Percentiles rank a stretch among this genome's conserved stretches.
phyloP scores from a whole-genome alignment of 768 basidiomycete species.

The Rubroboletus satanas region DNA sequence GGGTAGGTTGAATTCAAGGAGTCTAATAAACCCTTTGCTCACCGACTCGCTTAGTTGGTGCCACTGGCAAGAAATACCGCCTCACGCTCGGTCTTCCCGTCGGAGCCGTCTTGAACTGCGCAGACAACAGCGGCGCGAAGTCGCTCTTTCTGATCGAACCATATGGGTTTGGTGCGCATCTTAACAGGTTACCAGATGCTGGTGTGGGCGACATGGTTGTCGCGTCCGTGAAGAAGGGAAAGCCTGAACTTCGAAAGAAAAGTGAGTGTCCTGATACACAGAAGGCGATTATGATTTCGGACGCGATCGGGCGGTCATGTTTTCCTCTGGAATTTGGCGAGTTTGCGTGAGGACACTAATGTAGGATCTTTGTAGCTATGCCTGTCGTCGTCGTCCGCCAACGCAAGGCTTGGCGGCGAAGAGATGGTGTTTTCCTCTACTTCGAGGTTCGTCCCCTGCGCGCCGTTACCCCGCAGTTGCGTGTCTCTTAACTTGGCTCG shows the following conservation, averaged over 20 bases:
- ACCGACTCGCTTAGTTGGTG: slow-evolving; percentile 35
- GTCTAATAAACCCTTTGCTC: not conserved
- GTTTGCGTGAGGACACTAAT: slow-evolving; percentile 3
- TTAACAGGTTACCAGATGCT: slow-evolving; percentile 96
- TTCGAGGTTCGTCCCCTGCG: slow-evolving; percentile 62
- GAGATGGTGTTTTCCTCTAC: slow-evolving; percentile 98
- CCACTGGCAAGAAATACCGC: slow-evolving; percentile 94
- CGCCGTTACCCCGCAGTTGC: not conserved
- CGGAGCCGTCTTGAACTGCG: slow-evolving; percentile 94
- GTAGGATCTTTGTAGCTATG: slow-evolving; percentile 62
- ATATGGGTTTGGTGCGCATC: slow-evolving; percentile 90
- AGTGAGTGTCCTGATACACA: slow-evolving; percentile 51
- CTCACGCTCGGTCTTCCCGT: slow-evolving; percentile 92
- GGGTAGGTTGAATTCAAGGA: not conserved
- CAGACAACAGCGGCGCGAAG: slow-evolving; percentile 99
- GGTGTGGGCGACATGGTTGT: slow-evolving; percentile 95
- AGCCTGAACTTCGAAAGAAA: slow-evolving; percentile 99
- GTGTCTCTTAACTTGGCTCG: not conserved
- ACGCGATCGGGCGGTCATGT: not conserved
- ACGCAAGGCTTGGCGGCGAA: slow-evolving; percentile 96
- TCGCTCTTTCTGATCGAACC: slow-evolving; percentile 93
- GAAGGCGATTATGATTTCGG: not conserved
- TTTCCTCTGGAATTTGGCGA: not conserved
- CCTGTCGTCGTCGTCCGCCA: slow-evolving; percentile 96
- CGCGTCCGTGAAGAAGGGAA: slow-evolving; percentile 98